These are phyloP conservation scores for Colletotrichum higginsianum DNA, from an alignment of 2,329 filamentous ascomycete species.

Conservation along the genomic window DNA sequence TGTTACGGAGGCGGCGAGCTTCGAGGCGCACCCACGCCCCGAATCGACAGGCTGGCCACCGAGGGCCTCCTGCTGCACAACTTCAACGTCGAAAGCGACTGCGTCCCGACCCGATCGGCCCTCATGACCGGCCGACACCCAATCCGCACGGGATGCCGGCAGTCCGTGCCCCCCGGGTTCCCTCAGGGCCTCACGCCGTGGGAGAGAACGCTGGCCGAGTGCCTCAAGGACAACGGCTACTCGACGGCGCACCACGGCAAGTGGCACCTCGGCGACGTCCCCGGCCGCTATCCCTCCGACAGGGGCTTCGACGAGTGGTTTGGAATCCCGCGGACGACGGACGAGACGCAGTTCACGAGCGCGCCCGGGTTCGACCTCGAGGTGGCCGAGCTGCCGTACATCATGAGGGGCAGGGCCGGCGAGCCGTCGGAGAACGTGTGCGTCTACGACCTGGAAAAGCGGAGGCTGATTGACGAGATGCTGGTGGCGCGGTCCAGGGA, in stretches of 20 bases:
- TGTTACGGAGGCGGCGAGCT: slow-evolving; percentile 53
- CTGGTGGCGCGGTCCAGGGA: slow-evolving; percentile 50
- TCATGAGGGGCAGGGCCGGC: slow-evolving; percentile 51
- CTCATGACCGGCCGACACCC: slow-evolving; percentile 55
- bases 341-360: slow-evolving; percentile 54
- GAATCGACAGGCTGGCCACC: slow-evolving; percentile 52
- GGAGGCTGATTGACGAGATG: slow-evolving; percentile 51
- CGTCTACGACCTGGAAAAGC: slow-evolving; percentile 51
- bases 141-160: slow-evolving; percentile 52
- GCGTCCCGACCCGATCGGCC: slow-evolving; percentile 53
- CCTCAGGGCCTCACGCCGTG: slow-evolving; percentile 52
- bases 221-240: slow-evolving; percentile 49
- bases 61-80: slow-evolving; percentile 53
- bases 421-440: slow-evolving; percentile 49
- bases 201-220: slow-evolving; percentile 52
- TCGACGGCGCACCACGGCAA: slow-evolving; percentile 53
- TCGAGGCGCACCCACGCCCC: slow-evolving; percentile 52
- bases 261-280: slow-evolving; percentile 54
- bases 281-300: slow-evolving; percentile 53
- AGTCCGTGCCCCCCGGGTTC: slow-evolving; percentile 52
- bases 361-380: slow-evolving; percentile 51
- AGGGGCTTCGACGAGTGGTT: slow-evolving; percentile 56
- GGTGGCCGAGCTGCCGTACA: slow-evolving; percentile 52
- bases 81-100: slow-evolving; percentile 57
- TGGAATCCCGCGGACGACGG: slow-evolving; percentile 54